Percentiles rank a stretch among this genome's conserved stretches.
These are phyloP conservation scores for Canna indica DNA, from an alignment of 176 grass and related monocot species.

Conservation along the genomic window DNA sequence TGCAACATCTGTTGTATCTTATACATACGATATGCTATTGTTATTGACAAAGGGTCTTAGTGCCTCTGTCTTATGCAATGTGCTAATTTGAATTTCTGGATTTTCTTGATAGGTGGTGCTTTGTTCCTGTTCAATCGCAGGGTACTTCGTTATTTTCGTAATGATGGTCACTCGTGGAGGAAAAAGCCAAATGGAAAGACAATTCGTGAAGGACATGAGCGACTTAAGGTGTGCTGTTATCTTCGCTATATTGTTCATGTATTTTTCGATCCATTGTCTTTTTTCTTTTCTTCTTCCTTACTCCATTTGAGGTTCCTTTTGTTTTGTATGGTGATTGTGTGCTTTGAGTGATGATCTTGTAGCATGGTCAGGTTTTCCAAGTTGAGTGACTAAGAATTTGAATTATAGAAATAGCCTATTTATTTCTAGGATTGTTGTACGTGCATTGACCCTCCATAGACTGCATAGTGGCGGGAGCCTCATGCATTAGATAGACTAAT, in stretches of 20 bases:
- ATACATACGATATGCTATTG: not conserved
- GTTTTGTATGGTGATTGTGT: not conserved
- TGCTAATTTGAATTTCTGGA: conserved; percentile 2
- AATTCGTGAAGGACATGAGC: conserved; percentile 68
- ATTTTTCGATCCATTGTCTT: not conserved
- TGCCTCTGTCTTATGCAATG: conserved; percentile 1
- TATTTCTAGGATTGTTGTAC: not conserved
- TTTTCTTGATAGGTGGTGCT: conserved; percentile 49
- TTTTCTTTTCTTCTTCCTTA: not conserved
- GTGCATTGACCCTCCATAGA: not conserved
- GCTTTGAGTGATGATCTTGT: not conserved
- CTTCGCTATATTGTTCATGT: not conserved
- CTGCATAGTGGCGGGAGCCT: not conserved
- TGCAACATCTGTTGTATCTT: not conserved
- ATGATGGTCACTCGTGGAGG: conserved; percentile 66
- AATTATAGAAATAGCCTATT: not conserved
- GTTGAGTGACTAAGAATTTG: not conserved
- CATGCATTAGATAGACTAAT: not conserved
- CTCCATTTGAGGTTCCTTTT: not conserved
- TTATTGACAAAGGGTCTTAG: not conserved
- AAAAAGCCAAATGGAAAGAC: conserved; percentile 66
- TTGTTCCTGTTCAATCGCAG: conserved; percentile 87
- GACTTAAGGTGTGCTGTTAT: conserved; percentile 48
- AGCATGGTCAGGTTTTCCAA: not conserved
- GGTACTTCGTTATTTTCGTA: conserved; percentile 70